Percentiles rank a stretch among this genome's conserved stretches.
phyloP scores from a whole-genome alignment of 1,284 basidiomycete genomes.

The Laetiporus sulphureus region DNA sequence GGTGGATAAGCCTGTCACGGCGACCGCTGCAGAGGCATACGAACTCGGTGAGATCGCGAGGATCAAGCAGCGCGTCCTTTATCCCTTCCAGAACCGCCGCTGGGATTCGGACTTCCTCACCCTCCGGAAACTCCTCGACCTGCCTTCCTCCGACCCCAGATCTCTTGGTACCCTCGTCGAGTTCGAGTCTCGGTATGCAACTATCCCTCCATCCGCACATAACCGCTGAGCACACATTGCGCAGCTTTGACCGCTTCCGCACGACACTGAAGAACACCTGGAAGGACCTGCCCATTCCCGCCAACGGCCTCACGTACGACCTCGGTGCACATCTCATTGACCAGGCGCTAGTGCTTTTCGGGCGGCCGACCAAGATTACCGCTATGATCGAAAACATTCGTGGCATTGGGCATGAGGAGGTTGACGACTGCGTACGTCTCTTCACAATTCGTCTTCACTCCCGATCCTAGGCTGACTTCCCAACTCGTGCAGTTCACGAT shows the following conservation, averaged over 20 bases:
- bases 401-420: conserved; percentile 51
- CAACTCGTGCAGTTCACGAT: conserved; percentile 53
- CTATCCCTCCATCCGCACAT: background rate
- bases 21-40: conserved; percentile 57
- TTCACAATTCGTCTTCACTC: conserved; percentile 1
- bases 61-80: conserved; percentile 60
- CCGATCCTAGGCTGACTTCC: too few relatives aligned
- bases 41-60: conserved; percentile 65
- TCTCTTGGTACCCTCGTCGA: conserved; percentile 63
- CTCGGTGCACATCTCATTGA: conserved; percentile 71
- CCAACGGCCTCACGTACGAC: conserved; percentile 54
- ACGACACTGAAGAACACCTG: conserved; percentile 60
- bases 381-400: conserved; percentile 66
- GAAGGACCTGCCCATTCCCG: conserved; percentile 56
- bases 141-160: conserved; percentile 42
- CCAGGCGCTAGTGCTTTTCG: conserved; percentile 74
- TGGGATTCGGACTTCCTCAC: conserved; percentile 84
- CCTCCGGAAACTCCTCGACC: conserved; percentile 55
- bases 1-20: conserved; percentile 80
- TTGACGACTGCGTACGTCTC: conserved; percentile 58
- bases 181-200: conserved; percentile 72
- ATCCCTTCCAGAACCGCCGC: conserved; percentile 77
- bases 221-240: background rate
- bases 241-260: conserved; percentile 75
- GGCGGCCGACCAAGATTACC: conserved; percentile 63